These are phyloP conservation scores for Apium graveolens DNA, from an alignment of 129 eudicot species.

Conservation along the genomic window DNA sequence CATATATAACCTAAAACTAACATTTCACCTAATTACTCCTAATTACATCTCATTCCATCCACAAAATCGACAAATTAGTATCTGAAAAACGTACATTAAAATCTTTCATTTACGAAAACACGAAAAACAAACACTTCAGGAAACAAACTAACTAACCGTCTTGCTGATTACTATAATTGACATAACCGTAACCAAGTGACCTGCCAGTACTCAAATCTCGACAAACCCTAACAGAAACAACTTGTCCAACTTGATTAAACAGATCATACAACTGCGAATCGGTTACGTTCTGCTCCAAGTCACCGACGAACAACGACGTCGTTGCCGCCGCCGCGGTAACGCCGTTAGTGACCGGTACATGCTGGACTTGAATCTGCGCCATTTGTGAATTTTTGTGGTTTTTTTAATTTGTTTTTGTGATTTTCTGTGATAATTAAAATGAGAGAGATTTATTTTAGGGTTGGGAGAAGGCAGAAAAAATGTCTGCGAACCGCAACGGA, in stretches of 20 bases:
- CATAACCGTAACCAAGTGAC: constrained; percentile 24
- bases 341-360: constrained; percentile 28
- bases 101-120: neutral
- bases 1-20: too few species aligned
- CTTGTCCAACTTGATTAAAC: constrained; percentile 19
- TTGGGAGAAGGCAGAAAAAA: constrained; percentile 14
- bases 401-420: too few species aligned
- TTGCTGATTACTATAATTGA: constrained; percentile 19
- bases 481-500: constrained; percentile 17
- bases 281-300: constrained; percentile 8
- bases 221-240: constrained; percentile 19
- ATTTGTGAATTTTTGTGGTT: constrained; percentile 8
- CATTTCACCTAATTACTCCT: neutral
- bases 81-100: neutral
- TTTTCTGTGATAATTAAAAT: neutral
- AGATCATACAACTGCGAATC: constrained; percentile 16
- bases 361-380: constrained; percentile 74
- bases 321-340: constrained; percentile 16
- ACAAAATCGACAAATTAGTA: neutral
- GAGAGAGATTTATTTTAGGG: constrained; percentile 6
- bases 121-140: neutral
- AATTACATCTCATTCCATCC: too few species aligned
- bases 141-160: constrained; percentile 6
- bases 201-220: constrained; percentile 2
- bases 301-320: constrained; percentile 14